A percentile compares a stretch with the other conserved stretches of the same genome.
These are phyloP conservation scores for Phytophthora tubulina DNA, from an alignment of 352 stramenopile genomes.

Conservation along the genomic window DNA sequence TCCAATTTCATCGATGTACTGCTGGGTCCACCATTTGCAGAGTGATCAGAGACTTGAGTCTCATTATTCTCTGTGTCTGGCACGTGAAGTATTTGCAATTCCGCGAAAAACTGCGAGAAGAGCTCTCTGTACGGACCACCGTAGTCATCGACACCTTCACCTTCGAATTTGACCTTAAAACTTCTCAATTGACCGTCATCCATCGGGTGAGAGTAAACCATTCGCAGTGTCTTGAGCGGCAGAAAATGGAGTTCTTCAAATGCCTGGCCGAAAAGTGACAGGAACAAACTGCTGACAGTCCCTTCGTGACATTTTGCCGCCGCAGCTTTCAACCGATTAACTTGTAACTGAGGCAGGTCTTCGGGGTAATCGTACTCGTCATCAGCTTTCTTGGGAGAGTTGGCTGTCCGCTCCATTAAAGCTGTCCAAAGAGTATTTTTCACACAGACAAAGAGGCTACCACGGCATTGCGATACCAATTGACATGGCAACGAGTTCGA, in stretches of 20 bases:
- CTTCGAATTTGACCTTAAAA: slow-evolving; percentile 96
- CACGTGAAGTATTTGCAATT: slow-evolving; percentile 61
- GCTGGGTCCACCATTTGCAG: slow-evolving; percentile 21
- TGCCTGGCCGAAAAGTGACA: slow-evolving; percentile 86
- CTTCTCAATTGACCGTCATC: slow-evolving; percentile 90
- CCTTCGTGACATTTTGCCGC: slow-evolving; percentile 78
- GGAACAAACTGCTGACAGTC: slow-evolving; percentile 69
- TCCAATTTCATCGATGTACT: slow-evolving; percentile 35
- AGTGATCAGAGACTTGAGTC: slow-evolving; percentile 6
- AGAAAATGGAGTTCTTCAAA: slow-evolving; percentile 91
- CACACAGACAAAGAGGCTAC: slow-evolving; percentile 76
- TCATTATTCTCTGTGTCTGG: slow-evolving; percentile 11
- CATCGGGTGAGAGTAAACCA: slow-evolving; percentile 94
- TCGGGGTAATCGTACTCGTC: slow-evolving; percentile 95
- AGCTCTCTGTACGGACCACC: slow-evolving; percentile 95
- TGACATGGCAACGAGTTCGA: slow-evolving; percentile 44
- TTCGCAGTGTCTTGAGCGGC: slow-evolving; percentile 73
- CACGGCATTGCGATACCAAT: slow-evolving; percentile 71
- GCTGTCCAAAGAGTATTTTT: slow-evolving; percentile 83
- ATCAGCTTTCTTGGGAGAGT: slow-evolving; percentile 79
- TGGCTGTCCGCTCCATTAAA: slow-evolving; percentile 82
- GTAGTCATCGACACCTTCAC: slow-evolving; percentile 95
- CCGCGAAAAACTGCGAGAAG: slow-evolving; percentile 88
- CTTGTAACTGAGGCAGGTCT: slow-evolving; percentile 82
- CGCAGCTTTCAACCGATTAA: slow-evolving; percentile 90